Evolutionary conservation across 192 early-diverging fungal species (phyloP).

Genomic region (Backusella tuberculispora): DNA sequence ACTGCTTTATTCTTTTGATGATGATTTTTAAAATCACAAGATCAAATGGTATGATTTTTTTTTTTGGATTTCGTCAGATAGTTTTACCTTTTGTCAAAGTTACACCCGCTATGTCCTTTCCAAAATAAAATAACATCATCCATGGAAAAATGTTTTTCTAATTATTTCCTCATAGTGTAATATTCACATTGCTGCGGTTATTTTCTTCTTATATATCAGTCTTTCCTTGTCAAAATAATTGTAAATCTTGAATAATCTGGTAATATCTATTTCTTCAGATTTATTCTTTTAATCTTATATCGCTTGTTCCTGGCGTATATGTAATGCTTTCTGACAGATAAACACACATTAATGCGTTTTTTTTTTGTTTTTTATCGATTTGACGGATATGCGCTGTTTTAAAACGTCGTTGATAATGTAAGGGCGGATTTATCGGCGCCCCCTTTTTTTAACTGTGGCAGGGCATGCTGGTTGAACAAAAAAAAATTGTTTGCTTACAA

Average conservation of each 20-base stretch:
- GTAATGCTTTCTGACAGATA: neutral
- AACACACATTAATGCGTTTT: neutral
- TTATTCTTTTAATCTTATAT: neutral
- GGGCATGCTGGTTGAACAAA: slow-evolving; percentile 8
- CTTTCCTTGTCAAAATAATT: neutral
- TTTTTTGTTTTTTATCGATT: neutral
- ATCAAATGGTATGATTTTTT: slow-evolving; percentile 7
- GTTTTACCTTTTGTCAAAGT: neutral
- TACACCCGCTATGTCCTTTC: neutral
- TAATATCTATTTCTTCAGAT: neutral
- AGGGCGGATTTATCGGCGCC: neutral
- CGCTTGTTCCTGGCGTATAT: neutral
- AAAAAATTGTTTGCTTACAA: neutral
- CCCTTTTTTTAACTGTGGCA: neutral
- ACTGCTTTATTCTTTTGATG: too few species aligned
- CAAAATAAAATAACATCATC: slow-evolving; percentile 10
- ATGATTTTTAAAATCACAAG: neutral
- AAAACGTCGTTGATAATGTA: neutral
- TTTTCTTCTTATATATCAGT: neutral
- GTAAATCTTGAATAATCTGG: neutral
- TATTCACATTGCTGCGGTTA: neutral
- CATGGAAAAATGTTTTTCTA: neutral
- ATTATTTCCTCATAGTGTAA: neutral
- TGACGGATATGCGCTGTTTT: neutral
- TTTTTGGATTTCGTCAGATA: neutral